A percentile compares a stretch with the other conserved stretches of the same genome.
Evolutionary conservation across 352 stramenopile genomes (phyloP).

Genomic region (Globisporangium polare): DNA sequence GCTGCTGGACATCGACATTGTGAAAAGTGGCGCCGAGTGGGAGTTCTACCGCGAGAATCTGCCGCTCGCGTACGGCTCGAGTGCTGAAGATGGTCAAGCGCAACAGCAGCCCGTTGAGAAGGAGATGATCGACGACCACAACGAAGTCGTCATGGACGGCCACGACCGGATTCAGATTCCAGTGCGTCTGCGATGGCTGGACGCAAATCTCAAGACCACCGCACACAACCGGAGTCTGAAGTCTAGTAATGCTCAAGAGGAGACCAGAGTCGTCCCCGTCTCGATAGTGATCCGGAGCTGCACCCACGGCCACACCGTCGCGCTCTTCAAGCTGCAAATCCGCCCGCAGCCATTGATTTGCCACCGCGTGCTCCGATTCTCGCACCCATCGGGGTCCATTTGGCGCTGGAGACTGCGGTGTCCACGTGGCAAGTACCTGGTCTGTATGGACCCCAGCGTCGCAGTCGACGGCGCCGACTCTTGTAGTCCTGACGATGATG

Average conservation of each 20-base stretch:
- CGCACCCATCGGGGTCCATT: conserved; percentile 44
- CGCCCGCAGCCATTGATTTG: conserved; percentile 72
- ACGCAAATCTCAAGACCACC: conserved; percentile 9
- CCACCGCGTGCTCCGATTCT: conserved; percentile 79
- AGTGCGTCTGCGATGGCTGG: conserved; percentile 85
- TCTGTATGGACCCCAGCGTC: conserved; percentile 71
- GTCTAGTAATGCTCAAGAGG: background rate
- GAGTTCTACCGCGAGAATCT: conserved; percentile 67
- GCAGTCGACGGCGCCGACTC: conserved; percentile 30
- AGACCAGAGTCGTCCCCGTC: conserved; percentile 27
- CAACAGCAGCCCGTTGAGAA: conserved; percentile 59
- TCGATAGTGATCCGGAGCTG: conserved; percentile 82
- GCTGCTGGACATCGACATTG: conserved; percentile 64
- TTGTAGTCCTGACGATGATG: conserved; percentile 5
- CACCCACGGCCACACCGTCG: conserved; percentile 88
- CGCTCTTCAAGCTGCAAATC: conserved; percentile 86
- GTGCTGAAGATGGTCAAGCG: background rate
- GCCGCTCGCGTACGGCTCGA: conserved; percentile 40
- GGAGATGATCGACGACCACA: conserved; percentile 91
- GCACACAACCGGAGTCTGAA: background rate
- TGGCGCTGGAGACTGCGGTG: conserved; percentile 55
- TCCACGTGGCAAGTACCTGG: conserved; percentile 47
- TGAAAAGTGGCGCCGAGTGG: conserved; percentile 84
- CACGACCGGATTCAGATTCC: conserved; percentile 85
- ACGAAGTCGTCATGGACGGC: conserved; percentile 84